Evolutionary conservation across 2,329 filamentous ascomycete species (phyloP), one percentile per base, ranked within the genome.

Genomic region (Microdochium bolleyi): DNA sequence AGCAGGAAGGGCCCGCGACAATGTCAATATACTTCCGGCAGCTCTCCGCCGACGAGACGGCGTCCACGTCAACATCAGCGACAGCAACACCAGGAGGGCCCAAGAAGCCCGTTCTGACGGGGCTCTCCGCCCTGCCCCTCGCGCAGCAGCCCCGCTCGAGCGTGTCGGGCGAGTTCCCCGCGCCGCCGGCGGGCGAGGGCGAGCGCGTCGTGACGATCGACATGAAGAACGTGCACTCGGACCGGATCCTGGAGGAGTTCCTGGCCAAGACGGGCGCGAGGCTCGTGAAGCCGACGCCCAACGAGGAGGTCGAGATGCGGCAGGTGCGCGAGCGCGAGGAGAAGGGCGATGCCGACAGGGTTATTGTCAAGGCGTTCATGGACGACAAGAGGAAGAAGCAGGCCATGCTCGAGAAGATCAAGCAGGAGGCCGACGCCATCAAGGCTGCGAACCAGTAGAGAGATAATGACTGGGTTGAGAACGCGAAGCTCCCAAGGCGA

Each of bases 11-110:
- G 22, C 73, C 79, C 7, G 81, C 87, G 14, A 76, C 73, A 49
- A 75, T 91, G 71, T 83, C 80, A 55, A 74, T 92, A 61, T 85
- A 86, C 71, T 80, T 85, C 60, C 75, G 75, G 62, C 73, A 72
- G 54, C 56, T 62, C 34, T 55, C 62, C 34, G 58, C 62, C 37
- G 32, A 61, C 37, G 51, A 46, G 21, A 38, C 64, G 11, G 52
- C 30, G 27, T 32, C 21, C 3, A 52, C 58, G 13, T 51, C 61
- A 16, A 7, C 4, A 56, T 53, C n/a, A 53, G 51, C 50, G 52
- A 54, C 52, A 48, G 57, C 30, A 52, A 57, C 41, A 1, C 24
- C 44, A 57, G 52, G 14, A 51, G 50, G 46, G n/a, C 54, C 56
- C n/a, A 56, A 53, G 50, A 65, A 53, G 54, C 61, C 53, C 55